Conservation (phyloP, 192 early-diverging fungal genomes). For the Pilaira anomala region DNA sequence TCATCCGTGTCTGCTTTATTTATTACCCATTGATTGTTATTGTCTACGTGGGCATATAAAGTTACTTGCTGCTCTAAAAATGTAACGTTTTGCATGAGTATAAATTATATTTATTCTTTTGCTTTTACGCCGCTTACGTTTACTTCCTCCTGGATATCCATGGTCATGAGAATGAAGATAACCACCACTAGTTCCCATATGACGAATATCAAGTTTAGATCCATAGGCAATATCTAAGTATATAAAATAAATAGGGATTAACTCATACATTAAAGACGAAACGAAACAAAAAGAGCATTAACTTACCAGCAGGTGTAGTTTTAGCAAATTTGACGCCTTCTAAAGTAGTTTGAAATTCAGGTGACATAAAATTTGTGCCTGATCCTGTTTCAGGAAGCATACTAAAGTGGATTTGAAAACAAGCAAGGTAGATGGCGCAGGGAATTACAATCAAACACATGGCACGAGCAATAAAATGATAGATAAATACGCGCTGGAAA, state of each 20-base stretch:
- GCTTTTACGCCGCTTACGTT: slow-evolving; percentile 37
- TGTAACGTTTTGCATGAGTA: neutral
- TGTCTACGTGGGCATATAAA: slow-evolving; percentile 77
- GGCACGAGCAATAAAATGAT: slow-evolving; percentile 82
- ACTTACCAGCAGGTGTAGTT: slow-evolving; percentile 50
- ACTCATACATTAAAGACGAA: neutral
- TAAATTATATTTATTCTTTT: neutral
- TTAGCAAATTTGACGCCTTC: slow-evolving; percentile 65
- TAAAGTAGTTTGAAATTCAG: slow-evolving; percentile 85
- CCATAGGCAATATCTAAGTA: slow-evolving; percentile 65
- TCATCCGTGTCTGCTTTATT: slow-evolving; percentile 41
- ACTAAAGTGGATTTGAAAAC: slow-evolving; percentile 90
- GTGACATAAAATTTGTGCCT: slow-evolving; percentile 93
- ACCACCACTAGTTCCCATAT: slow-evolving; percentile 73
- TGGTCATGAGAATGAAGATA: slow-evolving; percentile 77
- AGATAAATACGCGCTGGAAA: slow-evolving; percentile 26
- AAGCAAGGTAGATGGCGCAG: slow-evolving; percentile 70
- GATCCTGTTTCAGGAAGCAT: slow-evolving; percentile 76
- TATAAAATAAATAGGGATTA: neutral
- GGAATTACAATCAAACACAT: slow-evolving; percentile 85
- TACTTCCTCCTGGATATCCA: slow-evolving; percentile 72
- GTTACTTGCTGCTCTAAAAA: slow-evolving; percentile 73
- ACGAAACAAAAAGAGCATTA: neutral
- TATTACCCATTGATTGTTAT: slow-evolving; percentile 82
- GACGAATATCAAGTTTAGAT: slow-evolving; percentile 63